Percentiles rank a stretch among this genome's conserved stretches.
phyloP scores from a whole-genome alignment of 306 rosid species.

The Acacia confusa region DNA sequence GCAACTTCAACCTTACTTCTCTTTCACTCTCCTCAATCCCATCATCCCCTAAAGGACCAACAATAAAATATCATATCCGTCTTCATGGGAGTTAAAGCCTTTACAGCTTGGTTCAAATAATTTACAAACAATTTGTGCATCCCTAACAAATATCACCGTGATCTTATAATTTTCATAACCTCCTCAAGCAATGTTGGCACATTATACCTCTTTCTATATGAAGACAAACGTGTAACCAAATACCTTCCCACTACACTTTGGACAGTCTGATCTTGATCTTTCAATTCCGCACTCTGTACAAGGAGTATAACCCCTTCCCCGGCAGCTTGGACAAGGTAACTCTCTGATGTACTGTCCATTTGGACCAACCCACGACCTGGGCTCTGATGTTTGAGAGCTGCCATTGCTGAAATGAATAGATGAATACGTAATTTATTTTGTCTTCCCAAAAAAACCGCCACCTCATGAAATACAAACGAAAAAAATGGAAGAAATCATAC shows the following conservation, averaged over 20 bases:
- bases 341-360: constrained; percentile 88
- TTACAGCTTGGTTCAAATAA: not conserved
- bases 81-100: not conserved
- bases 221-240: not conserved
- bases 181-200: not conserved
- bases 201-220: not conserved
- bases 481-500: not conserved
- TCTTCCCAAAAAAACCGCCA: not conserved
- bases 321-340: constrained; percentile 93
- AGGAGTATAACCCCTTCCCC: constrained; percentile 95
- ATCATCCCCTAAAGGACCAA: not conserved
- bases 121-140: not conserved
- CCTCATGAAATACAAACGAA: not conserved
- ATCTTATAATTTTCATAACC: not conserved
- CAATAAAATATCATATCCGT: not conserved
- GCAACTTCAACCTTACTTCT: not conserved
- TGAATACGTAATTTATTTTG: not conserved
- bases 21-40: not conserved
- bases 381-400: constrained; percentile 45
- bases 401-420: constrained; percentile 49
- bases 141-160: constrained; percentile 3
- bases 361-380: constrained; percentile 90
- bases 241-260: constrained; percentile 85
- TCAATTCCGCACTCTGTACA: constrained; percentile 89
- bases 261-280: constrained; percentile 84